Conservation (phyloP, 2,329 filamentous ascomycete species). For the Trichoderma sp. region DNA sequence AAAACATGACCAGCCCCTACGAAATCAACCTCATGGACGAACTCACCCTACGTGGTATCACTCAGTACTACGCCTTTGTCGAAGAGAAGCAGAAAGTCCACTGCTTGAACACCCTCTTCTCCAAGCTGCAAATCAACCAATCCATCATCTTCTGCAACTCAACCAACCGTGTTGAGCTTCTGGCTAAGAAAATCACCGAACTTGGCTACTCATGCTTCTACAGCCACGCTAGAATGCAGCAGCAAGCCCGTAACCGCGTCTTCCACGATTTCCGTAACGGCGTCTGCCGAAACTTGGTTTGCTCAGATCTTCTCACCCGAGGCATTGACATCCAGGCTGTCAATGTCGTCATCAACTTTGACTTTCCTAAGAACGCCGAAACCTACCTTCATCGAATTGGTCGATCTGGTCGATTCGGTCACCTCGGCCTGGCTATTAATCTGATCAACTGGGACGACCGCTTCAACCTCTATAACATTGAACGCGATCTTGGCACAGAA, state of each 20-base stretch:
- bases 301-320: constrained; percentile 94
- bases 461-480: constrained; percentile 98
- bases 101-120: constrained; percentile 98
- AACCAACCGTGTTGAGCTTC: constrained; percentile 93
- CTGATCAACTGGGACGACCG: constrained; percentile 99
- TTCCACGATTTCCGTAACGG: constrained; percentile 99
- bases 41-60: constrained; percentile 95
- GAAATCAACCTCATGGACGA: constrained; percentile 99
- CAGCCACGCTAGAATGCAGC: constrained; percentile 97
- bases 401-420: constrained; percentile 94
- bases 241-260: constrained; percentile 94
- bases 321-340: constrained; percentile 99
- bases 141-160: constrained; percentile 99
- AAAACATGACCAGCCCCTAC: constrained; percentile 94
- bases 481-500: constrained; percentile 94
- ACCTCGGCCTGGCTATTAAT: constrained; percentile 96
- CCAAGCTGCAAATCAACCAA: constrained; percentile 98
- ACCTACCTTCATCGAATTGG: constrained; percentile 98
- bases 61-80: constrained; percentile 98
- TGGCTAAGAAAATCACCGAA: constrained; percentile 99
- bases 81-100: constrained; percentile 99
- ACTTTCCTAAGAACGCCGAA: constrained; percentile 99
- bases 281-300: constrained; percentile 96
- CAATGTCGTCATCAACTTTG: constrained; percentile 99
- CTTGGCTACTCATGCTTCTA: constrained; percentile 99